Conservation (phyloP, 2,329 filamentous ascomycete genomes). For the Chaetomium globosum region DNA sequence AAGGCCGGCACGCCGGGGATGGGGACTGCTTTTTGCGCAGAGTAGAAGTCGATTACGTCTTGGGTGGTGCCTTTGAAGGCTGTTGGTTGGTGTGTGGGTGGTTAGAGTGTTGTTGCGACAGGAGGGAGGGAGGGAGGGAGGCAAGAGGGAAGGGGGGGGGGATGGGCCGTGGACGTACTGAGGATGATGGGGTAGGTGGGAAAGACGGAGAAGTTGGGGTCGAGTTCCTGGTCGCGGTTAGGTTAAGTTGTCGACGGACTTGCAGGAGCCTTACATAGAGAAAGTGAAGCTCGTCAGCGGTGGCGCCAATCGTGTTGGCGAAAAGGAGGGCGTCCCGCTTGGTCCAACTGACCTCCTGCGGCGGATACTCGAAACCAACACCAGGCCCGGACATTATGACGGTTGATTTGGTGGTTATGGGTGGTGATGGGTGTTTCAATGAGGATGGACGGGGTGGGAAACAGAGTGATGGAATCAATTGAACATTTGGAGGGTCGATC, state of each 20-base stretch:
- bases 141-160: background rate
- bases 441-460: background rate
- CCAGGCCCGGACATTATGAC: conserved; percentile 53
- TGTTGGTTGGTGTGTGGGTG: conserved; percentile 40
- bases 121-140: no score
- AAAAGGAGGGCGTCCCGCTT: conserved; percentile 89
- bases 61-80: conserved; percentile 76
- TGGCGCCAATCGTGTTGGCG: conserved; percentile 82
- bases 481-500: background rate
- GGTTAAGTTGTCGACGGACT: background rate
- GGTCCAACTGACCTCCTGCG: conserved; percentile 76
- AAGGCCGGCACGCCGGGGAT: conserved; percentile 79
- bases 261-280: conserved; percentile 67
- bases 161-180: conserved; percentile 52
- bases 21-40: conserved; percentile 62
- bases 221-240: conserved; percentile 66
- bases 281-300: conserved; percentile 85
- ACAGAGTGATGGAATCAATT: background rate
- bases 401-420: conserved; percentile 20
- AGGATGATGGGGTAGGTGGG: conserved; percentile 85
- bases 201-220: conserved; percentile 84
- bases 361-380: conserved; percentile 78
- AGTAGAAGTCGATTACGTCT: conserved; percentile 85
- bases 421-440: background rate
- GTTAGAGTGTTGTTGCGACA: background rate